Base-by-base conservation (phyloP, 2,329 filamentous ascomycete genomes). In the Clonostachys solani region DNA sequence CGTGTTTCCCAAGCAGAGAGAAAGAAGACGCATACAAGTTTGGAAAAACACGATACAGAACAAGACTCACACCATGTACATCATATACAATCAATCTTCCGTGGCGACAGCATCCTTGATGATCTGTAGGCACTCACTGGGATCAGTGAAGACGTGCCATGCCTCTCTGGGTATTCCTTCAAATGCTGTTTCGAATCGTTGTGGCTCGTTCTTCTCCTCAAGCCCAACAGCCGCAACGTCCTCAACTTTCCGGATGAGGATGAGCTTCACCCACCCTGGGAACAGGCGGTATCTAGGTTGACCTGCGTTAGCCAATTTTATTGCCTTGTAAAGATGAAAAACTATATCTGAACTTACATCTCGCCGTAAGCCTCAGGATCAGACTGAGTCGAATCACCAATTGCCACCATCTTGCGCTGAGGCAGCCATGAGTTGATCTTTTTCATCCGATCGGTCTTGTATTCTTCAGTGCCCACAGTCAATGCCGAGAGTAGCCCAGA, bases 281-380 rank as follows among this genome's bases (percentile, higher is more conserved):
- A 84, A 80, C 43, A 77, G 75, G 45, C 83, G 77, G 56, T 80
- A 85, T 12, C 78, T 81, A 13, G 3, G n/a, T 23, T 16, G 13
- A 7, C 12, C 8, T 10, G 23, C 9, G 42, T 43, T 29, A 43
- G 42, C 19, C 6, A 12, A 9, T 23, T 19, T n/a, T 16, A 12
- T 9, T n/a, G 19, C 4, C 6, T 18, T n/a, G 13, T 19, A 23
- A 15, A 17, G 13, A n/a, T 9, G 16, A 40, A 34, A 33, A 38
- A 33, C 17, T 13, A 16, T 33, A 29, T 49, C 33, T 52, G 2
- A 29, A 65, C 75, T 65, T 77, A 91, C 66, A 89, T 83, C 55
- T 92, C 84, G 29, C 85, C 92, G 60, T 96, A 97, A 0, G 89
- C 82, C 63, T 97, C 92, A 0, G 92, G 92, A 57, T 97, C 92